These are phyloP conservation scores for Colletotrichum sp. DNA, from an alignment of 2,329 filamentous ascomycete species.

Conservation along the genomic window DNA sequence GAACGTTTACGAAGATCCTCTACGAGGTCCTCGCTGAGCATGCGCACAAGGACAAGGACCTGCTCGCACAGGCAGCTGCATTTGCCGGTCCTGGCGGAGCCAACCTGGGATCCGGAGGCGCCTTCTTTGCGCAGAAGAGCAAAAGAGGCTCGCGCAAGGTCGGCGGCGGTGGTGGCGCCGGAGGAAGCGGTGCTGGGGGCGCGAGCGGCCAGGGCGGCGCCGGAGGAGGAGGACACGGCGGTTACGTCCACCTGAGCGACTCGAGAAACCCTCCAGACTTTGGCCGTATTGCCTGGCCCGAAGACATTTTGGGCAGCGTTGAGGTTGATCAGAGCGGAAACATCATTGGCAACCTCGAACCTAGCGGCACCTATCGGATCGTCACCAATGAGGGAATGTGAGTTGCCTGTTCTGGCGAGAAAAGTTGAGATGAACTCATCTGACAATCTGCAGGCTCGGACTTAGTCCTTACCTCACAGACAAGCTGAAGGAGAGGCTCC, in stretches of 20 bases:
- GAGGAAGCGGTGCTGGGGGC: conserved; percentile 55
- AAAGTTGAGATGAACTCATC: neutral
- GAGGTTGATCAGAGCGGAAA: conserved; percentile 64
- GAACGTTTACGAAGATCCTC: conserved; percentile 62
- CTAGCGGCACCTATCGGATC: conserved; percentile 68
- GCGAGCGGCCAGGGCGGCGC: conserved; percentile 67
- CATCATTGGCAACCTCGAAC: conserved; percentile 63
- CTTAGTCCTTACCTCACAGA: conserved; percentile 59
- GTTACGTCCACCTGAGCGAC: conserved; percentile 71
- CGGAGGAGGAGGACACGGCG: conserved; percentile 63
- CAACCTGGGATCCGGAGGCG: conserved; percentile 56
- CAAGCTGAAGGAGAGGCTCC: conserved; percentile 59
- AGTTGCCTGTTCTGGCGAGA: conserved; percentile 37
- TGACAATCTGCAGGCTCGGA: conserved; percentile 49
- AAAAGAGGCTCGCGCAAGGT: conserved; percentile 36
- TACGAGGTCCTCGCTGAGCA: conserved; percentile 61
- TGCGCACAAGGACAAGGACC: conserved; percentile 60
- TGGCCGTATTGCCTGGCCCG: conserved; percentile 71
- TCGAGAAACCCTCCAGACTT: conserved; percentile 68
- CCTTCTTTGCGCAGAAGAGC: conserved; percentile 51
- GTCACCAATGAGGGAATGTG: conserved; percentile 72
- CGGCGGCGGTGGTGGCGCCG: conserved; percentile 44
- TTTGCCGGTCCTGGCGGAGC: conserved; percentile 64
- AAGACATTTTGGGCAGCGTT: conserved; percentile 73
- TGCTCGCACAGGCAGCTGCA: conserved; percentile 62